phyloP scores from a whole-genome alignment of 2,329 filamentous ascomycete species.

The Rachicladosporium sp. region DNA sequence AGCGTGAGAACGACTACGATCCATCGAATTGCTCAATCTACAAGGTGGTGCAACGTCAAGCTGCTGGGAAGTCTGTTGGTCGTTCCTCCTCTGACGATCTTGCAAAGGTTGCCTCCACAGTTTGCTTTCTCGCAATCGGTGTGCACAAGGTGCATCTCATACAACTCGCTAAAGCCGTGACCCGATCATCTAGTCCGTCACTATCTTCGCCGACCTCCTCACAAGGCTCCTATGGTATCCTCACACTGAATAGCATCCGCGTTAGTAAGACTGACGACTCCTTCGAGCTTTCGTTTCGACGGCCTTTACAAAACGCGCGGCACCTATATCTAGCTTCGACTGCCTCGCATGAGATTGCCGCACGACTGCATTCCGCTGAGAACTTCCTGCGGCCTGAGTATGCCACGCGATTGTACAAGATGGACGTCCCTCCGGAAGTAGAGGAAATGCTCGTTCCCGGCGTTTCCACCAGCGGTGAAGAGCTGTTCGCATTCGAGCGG shows the following conservation, averaged over 20 bases:
- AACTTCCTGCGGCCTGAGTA: constrained; percentile 55
- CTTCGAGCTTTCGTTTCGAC: constrained; percentile 50
- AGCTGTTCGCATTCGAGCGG: constrained; percentile 49
- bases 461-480: constrained; percentile 43
- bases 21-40: constrained; percentile 55
- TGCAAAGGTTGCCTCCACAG: constrained; percentile 49
- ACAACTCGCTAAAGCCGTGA: constrained; percentile 45
- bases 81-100: constrained; percentile 54
- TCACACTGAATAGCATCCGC: constrained; percentile 47
- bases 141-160: constrained; percentile 58
- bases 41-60: constrained; percentile 53
- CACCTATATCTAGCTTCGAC: constrained; percentile 51
- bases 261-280: constrained; percentile 52
- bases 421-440: constrained; percentile 45
- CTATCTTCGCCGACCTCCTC: constrained; percentile 35
- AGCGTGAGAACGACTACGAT: constrained; percentile 57
- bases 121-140: constrained; percentile 58
- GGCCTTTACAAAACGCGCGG: constrained; percentile 44
- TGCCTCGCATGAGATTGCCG: constrained; percentile 51
- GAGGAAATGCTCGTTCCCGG: constrained; percentile 39
- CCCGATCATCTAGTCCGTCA: constrained; percentile 42
- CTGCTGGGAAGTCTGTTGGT: constrained; percentile 38
- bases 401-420: constrained; percentile 50
- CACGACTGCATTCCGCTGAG: constrained; percentile 48
- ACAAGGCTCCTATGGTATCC: constrained; percentile 48